Evolutionary conservation across 2,329 filamentous ascomycete species (phyloP).

Genomic region (Apiospora phragmitis): DNA sequence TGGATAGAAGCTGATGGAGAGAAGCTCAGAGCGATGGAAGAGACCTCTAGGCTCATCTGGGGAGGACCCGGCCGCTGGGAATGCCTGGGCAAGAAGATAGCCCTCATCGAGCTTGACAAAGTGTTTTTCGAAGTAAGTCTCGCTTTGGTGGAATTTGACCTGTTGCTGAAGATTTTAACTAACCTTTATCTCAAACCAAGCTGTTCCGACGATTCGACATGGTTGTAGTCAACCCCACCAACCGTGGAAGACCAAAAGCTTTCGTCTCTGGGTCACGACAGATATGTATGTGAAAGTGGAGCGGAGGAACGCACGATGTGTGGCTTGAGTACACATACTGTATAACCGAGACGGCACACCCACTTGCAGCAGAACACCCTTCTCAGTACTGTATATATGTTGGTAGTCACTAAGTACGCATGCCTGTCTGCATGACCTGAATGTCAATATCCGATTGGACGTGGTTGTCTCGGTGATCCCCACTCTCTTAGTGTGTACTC

Average conservation of each 20-base stretch:
- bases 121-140: conserved; percentile 40
- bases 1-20: conserved; percentile 33
- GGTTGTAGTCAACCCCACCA: not conserved
- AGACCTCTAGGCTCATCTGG: conserved; percentile 34
- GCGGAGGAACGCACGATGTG: not conserved
- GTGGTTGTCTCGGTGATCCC: not conserved
- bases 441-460: not conserved
- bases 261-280: not conserved
- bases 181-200: not conserved
- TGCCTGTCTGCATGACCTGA: too few relatives aligned
- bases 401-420: not conserved
- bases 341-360: not conserved
- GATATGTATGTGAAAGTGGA: not conserved
- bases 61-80: conserved; percentile 40
- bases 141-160: not conserved
- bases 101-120: conserved; percentile 45
- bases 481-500: not conserved
- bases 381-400: not conserved
- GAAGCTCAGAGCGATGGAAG: conserved; percentile 31
- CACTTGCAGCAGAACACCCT: not conserved
- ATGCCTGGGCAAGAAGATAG: conserved; percentile 45
- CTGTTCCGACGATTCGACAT: not conserved
- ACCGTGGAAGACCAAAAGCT: not conserved
- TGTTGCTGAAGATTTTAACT: not conserved
- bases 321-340: not conserved